Evolutionary conservation across 352 stramenopile species (phyloP), one percentile per base, ranked within the genome.

Genomic region (Phytophthora uliginosa): DNA sequence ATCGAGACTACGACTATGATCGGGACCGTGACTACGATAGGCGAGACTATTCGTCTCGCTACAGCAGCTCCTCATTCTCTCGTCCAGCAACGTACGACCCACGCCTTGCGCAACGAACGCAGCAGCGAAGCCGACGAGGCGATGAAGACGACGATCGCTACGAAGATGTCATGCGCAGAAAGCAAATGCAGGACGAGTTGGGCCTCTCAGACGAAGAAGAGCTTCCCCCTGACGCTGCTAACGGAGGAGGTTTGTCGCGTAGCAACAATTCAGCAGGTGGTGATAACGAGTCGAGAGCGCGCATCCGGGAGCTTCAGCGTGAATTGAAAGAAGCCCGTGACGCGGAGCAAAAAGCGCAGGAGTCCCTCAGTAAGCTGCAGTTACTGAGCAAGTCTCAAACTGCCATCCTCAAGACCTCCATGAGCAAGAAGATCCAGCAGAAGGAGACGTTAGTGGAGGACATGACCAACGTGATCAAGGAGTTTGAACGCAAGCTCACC

Each of bases 381-480:
- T 78, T 96, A 22, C 54, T 96, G 18, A 96, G 88, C 76, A 95
- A 95, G 58, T 95, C 86, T 24, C 88, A 95, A 66, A 95, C 86
- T 31, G 87, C 85, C 18, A 95, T 96, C 15, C 69, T 95, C 24
- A 96, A 96, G 71, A 89, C 86, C 5, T 94, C 84, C 0, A 93
- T 93, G 83, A 87, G 85, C 55, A 95, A 93, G 70, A 92, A 93
- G 50, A 66, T 96, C 17, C 77, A 95, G 47, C 85, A 87, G 50
- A 92, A 93, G 36, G 77, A 93, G 18, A 59, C 69, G 17, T 57
- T 90, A 13, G 68, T 95, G 26, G 81, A 89, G n/a, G 86, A 95
- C 47, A 89, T 94, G 67, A 59, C 62, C 4, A 70, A 73, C 2
- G 73, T 88, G 40, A 89, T 96, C 72, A 84, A 91, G 42, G 77